Conservation (phyloP, 1,284 basidiomycete genomes). For the Singerocomus rubriflavus region DNA sequence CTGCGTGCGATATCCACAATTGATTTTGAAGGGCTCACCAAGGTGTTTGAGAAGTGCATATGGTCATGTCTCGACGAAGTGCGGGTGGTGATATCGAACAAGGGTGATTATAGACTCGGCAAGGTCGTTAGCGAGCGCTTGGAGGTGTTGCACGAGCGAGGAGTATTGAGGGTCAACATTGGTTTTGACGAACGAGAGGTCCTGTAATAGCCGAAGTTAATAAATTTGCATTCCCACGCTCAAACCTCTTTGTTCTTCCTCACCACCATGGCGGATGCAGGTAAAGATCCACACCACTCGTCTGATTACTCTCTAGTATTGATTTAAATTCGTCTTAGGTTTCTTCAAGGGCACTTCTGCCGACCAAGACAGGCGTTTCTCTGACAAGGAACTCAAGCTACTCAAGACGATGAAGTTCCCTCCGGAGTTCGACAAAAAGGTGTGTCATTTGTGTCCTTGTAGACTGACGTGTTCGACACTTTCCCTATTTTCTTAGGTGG, state of each 20-base stretch:
- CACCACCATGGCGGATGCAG: constrained; percentile 54
- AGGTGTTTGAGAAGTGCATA: constrained; percentile 23
- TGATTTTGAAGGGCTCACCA: constrained; percentile 30
- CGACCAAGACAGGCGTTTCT: constrained; percentile 87
- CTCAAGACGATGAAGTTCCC: constrained; percentile 91
- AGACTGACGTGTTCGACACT: background rate
- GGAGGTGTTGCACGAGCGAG: constrained; percentile 20
- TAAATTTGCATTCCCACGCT: constrained; percentile 21
- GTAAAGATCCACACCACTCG: constrained; percentile 33
- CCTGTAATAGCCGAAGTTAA: constrained; percentile 13
- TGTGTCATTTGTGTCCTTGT: constrained; percentile 27
- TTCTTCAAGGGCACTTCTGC: constrained; percentile 87
- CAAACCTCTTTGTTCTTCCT: background rate
- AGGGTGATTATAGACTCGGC: constrained; percentile 28
- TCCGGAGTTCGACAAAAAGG: constrained; percentile 85
- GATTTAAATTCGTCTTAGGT: constrained; percentile 40
- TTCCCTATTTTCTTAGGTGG: constrained; percentile 49
- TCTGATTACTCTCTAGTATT: background rate
- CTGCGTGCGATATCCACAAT: constrained; percentile 27
- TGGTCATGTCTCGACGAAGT: constrained; percentile 30
- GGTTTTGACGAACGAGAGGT: constrained; percentile 35
- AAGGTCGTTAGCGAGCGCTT: constrained; percentile 26
- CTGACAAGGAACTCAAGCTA: constrained; percentile 90
- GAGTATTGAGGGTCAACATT: constrained; percentile 29
- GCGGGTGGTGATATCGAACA: constrained; percentile 30